phyloP scores from a whole-genome alignment of 352 stramenopile genomes.

The Lagenidium sp. region DNA sequence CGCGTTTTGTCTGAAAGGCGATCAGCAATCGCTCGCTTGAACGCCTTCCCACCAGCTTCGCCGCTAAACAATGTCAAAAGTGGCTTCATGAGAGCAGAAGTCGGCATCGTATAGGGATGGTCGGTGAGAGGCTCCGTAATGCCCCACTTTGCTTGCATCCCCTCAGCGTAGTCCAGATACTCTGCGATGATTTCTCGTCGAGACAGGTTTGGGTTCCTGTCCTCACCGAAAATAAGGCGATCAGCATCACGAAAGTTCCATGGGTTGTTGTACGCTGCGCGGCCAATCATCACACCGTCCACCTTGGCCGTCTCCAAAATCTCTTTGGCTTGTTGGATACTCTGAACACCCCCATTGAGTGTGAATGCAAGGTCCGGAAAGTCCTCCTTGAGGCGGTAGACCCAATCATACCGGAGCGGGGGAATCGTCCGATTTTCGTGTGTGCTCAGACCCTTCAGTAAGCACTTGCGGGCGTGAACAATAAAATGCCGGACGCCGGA shows the following conservation, averaged over 20 bases:
- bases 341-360: slow-evolving; percentile 96
- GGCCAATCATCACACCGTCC: slow-evolving; percentile 88
- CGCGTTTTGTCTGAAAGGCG: slow-evolving; percentile 53
- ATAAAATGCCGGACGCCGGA: slow-evolving; percentile 94
- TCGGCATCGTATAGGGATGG: slow-evolving; percentile 66
- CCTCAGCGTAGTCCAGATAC: slow-evolving; percentile 84
- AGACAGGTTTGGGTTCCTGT: slow-evolving; percentile 73
- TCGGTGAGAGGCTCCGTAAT: slow-evolving; percentile 27
- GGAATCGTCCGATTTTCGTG: slow-evolving; percentile 98
- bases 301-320: slow-evolving; percentile 75
- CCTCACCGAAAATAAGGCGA: slow-evolving; percentile 64
- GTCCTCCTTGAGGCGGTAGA: slow-evolving; percentile 92
- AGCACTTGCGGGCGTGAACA: slow-evolving; percentile 97
- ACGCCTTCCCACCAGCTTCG: slow-evolving; percentile 68
- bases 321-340: slow-evolving; percentile 85
- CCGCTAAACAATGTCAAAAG: slow-evolving; percentile 74
- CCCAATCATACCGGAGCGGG: slow-evolving; percentile 93
- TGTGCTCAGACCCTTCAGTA: slow-evolving; percentile 93
- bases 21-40: slow-evolving; percentile 68
- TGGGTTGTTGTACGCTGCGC: slow-evolving; percentile 82
- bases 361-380: slow-evolving; percentile 95
- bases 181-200: slow-evolving; percentile 71
- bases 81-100: slow-evolving; percentile 71
- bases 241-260: slow-evolving; percentile 87
- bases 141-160: slow-evolving; percentile 68